Evolutionary conservation across 306 rosid genomes (phyloP), one percentile per base, ranked within the genome.

Genomic region (Vachellia pachyceras): DNA sequence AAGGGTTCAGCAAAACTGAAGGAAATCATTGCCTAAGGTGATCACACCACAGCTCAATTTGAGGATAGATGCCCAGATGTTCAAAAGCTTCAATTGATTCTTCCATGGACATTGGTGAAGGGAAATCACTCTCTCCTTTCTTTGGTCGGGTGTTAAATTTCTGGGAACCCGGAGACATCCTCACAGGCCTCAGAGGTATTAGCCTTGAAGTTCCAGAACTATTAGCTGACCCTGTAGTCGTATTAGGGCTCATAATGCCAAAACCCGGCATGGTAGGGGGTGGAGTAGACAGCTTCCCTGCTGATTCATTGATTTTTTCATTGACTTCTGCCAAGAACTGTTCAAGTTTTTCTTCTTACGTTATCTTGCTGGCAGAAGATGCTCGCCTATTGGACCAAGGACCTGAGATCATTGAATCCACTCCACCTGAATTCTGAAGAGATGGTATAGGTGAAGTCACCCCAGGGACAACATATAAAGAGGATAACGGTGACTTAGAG

Each of bases 121-220:
- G 97, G 82, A 88, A 88, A 1, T 95, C 98, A 10, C 91, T 88
- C 79, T 93, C 98, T 79, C 97, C 93, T 87, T 87, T 93, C 92
- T 95, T 95, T 29, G 97, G 99, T 29, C 98, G 93, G 10, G 97
- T 91, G 41, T 70, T 91, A 86, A 91, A 93, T 90, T 93, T 95
- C 85, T 95, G 97, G 64, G 98, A 93, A 50, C 93, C 91, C 6
- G 99, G 98, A 79, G 98, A 93, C 98, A 95, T 95, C 86, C 97
- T 90, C 87, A 93, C 99, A 63, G 93, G 92, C 89, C 99, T 91
- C 92, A 93, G 83, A 42, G 99, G 97, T 23, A 93, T 91, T 80
- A 85, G 86, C 89, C 99, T 91, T 50, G 91, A 84, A 75, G 91
- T 84, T 80, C 96, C 98, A 70, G 99, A 88, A 45, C 95, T 90